Evolutionary conservation across 148 eudicot species (phyloP), one percentile per base, ranked within the genome.

Genomic region (Vaccinium myrtillus): DNA sequence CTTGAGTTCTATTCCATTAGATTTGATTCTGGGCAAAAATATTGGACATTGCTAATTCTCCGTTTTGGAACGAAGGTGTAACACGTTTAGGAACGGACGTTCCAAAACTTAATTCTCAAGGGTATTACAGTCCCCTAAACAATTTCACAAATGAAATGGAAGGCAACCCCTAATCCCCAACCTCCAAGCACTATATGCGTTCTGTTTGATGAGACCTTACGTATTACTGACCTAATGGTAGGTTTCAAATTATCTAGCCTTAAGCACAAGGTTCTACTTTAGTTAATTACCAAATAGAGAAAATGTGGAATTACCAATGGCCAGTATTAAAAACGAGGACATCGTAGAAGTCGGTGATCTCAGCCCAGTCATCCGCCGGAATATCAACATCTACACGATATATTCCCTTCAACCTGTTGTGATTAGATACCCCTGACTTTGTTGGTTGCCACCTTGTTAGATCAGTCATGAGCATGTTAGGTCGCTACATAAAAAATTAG

Each of bases 281-380:
- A 30, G 65, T 21, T 27, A 54, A 79, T 56, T 32, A 75, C 46
- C 46, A 83, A 46, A 63, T 11, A 0, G 39, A 54, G 56, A 79
- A 78, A 78, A 16, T 48, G 84, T 78, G 73, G 74, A 70, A 63
- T 89, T 89, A 93, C 99, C 99, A 97, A 83, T 95, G 99, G 23
- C 99, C 98, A 18, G 99, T 97, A 86, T 97, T 97, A 83, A 93
- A 94, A 81, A 97, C 86, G 65, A 97, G 93, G 81, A 94, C 93
- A 83, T 95, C 93, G 53, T 97, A 95, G 86, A 95, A 97, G 84
- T 90, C 88, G n/a, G 91, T 80, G 56, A 93, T 87, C 78, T 87
- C 84, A 81, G 84, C 91, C 99, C 99, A 97, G 48, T 94, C 98
- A 86, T 90, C 91, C 46, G 98, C 98, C 32, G 99, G 98, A 84